Base-by-base conservation (phyloP, 441 rosid genomes). In the Erodium chrysanthum region DNA sequence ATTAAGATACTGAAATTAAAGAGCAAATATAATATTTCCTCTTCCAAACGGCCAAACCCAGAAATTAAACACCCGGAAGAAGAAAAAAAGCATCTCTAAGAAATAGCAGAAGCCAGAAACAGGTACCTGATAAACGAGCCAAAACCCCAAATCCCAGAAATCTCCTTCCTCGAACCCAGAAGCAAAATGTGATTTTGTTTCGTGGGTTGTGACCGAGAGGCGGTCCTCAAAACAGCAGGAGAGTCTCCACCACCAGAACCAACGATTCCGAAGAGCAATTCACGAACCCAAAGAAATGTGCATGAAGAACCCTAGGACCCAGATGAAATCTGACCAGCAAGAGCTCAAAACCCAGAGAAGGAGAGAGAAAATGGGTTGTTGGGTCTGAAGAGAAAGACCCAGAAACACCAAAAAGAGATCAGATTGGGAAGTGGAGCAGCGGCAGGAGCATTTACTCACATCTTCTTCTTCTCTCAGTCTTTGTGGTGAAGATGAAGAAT, bases 101-200 rank as follows among this genome's bases (percentile, higher is more conserved):
- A 2, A 48, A 14, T 3, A 48, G 21, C 56, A 50, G 56, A 50
- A 50, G 20, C 56, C n/a, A 50, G 0, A 50, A 50, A n/a, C 7
- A 20, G 7, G 56, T 50, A 50, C 56, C 56, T 50, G 56, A 5
- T 50, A 50, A 50, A 50, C 21, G 20, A 50, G 56, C 56, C 56
- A 50, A 50, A 50, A 40, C 46, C 56, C 56, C 54, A 50, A 50
- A 50, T 50, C 56, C 17, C 54, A 46, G 54, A 46, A 50, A 15
- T 15, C 56, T 17, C 7, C 20, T n/a, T 14, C 54, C 17, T 46
- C 17, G 17, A 46, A 46, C 54, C 54, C 56, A 50, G 20, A 4
- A 40, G 1, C 56, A 50, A 50, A 50, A 50, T 50, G 56, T 50
- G 56, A 15, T 17, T 40, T 40, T 40, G 46, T 0, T 40, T 40